Evolutionary conservation across 164 flowering plant species (phyloP).

Genomic region (Vitis rotundifolia): DNA sequence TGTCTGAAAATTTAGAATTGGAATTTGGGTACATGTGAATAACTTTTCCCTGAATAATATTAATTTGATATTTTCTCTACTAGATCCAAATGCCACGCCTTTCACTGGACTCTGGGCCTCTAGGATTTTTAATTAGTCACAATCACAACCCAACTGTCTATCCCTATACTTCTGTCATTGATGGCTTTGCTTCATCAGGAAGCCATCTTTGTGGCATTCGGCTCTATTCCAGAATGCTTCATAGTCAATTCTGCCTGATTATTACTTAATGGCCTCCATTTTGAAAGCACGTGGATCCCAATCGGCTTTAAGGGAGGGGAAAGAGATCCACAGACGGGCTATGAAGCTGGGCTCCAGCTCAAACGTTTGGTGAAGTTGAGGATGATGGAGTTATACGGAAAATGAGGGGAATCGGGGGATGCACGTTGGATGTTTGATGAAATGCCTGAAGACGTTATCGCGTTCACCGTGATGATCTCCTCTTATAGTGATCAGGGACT

Average conservation of each 20-base stretch:
- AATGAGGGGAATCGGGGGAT: constrained; percentile 30
- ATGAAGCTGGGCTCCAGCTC: constrained; percentile 29
- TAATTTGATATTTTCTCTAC: no score
- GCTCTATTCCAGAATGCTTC: constrained; percentile 24
- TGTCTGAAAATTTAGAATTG: no score
- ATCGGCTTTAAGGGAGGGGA: constrained; percentile 26
- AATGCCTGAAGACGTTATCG: constrained; percentile 35
- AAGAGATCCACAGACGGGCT: constrained; percentile 31
- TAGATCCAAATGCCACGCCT: constrained; percentile 20
- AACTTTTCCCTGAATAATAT: no score
- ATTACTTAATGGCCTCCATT: constrained; percentile 23
- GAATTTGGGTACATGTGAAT: no score
- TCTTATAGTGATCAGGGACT: constrained; percentile 27
- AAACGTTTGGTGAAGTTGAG: constrained; percentile 23
- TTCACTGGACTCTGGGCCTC: constrained; percentile 32
- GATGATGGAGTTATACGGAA: constrained; percentile 35
- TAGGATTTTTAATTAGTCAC: constrained; percentile 27
- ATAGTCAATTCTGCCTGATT: constrained; percentile 18
- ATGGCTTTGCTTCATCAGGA: constrained; percentile 26
- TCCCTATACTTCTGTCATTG: constrained; percentile 38
- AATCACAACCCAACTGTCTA: constrained; percentile 32
- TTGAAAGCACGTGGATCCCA: constrained; percentile 29
- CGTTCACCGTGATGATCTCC: constrained; percentile 30
- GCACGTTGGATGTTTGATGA: constrained; percentile 23
- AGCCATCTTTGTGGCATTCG: not conserved